Base-by-base conservation (phyloP, 352 stramenopile species). In the Globisporangium solare region DNA sequence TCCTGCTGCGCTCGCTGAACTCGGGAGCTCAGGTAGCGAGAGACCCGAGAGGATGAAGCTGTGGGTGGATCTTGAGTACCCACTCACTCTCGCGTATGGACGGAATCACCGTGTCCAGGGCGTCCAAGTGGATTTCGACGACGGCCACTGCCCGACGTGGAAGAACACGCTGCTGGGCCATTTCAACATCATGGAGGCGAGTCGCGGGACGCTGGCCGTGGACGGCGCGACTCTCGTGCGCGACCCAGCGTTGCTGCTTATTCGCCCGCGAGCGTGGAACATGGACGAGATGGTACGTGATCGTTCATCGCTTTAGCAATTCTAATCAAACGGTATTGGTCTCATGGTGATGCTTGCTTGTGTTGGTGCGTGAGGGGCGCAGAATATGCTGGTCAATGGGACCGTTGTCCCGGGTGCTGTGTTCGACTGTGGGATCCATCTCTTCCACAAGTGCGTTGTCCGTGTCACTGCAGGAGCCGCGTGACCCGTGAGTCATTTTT, bases 381-480 rank as follows among this genome's bases (percentile, higher is more conserved):
- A 89, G 79, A 78, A 98, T 63, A 76, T 98, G 56, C 80, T 92
- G 3, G 88, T 98, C 10, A 88, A 97, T 56, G 89, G 92, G 24
- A 67, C 77, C 21, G 74, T 93, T 47, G 76, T 97, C 1, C 89
- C 88, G 11, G 94, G 90, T 37, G 81, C 88, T 20, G 66, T 98
- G 15, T 96, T 99, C 73, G 95, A 98, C 71, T 98, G 98, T 81
- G 90, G 74, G 10, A 45, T 98, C 37, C 97, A 98, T 69, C 87
- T 98, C 53, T 98, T 97, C 74, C 94, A 98, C 73, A 98, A 98
- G 79, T 86, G 70, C 37, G 64, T 43, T 0, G 6, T 18, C 4
- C n/a, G 54, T 12, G 20, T 42, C 40, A 12, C 10, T 37, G 11
- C 31, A 40, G 41, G n/a, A n/a, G 10, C 27, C 27, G 6, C 5